Percentiles rank a stretch among this genome's conserved stretches.
Conservation (phyloP, 2,329 filamentous ascomycete species). For the Penicillium palitans region DNA sequence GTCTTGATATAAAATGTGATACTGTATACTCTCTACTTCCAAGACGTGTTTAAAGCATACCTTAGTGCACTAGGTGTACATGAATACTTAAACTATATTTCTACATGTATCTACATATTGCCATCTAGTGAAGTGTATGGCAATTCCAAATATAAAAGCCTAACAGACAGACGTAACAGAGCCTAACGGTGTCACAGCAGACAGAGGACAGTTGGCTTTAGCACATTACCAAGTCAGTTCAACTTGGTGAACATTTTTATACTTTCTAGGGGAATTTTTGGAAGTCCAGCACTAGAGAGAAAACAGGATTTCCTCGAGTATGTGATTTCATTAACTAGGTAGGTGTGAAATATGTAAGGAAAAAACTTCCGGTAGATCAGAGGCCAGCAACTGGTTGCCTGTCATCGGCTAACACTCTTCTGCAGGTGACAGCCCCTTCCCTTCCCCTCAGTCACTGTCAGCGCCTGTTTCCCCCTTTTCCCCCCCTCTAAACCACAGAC, state of each 20-base stretch:
- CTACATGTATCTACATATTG: background rate
- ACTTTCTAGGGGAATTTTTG: background rate
- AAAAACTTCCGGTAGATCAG: background rate
- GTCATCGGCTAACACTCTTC: background rate
- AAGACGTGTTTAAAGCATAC: background rate
- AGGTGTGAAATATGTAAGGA: background rate
- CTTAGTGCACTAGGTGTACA: background rate
- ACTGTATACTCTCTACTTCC: background rate
- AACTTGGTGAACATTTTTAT: background rate
- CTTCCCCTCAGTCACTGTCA: background rate
- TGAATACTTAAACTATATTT: background rate
- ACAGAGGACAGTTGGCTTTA: background rate
- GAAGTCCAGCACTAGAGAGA: background rate
- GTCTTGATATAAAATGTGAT: background rate
- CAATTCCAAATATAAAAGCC: background rate
- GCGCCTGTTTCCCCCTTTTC: background rate
- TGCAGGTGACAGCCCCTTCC: background rate
- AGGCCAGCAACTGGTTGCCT: background rate
- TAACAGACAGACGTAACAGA: background rate
- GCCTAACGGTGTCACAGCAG: background rate
- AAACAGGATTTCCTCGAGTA: background rate
- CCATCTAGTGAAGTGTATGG: background rate
- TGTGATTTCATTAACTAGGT: background rate
- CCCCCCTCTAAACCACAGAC: background rate
- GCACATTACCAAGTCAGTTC: background rate